A percentile compares a stretch with the other conserved stretches of the same genome.
Conservation (phyloP, 495 filamentous ascomycete species). For the Talaromyces thailandensis region DNA sequence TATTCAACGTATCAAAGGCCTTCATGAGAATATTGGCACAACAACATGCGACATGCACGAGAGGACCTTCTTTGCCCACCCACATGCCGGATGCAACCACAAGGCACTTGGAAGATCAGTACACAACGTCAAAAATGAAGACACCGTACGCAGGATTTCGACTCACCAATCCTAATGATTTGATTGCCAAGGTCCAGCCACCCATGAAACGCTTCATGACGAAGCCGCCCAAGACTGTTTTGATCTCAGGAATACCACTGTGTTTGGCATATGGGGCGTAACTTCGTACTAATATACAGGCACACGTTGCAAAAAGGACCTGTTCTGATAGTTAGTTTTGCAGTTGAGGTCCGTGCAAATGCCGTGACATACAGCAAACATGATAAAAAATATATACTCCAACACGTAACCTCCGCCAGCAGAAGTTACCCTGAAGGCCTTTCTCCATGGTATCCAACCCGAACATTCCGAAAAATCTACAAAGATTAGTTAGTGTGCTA, state of each 20-base stretch:
- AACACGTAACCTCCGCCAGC: constrained; percentile 64
- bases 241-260: constrained; percentile 96
- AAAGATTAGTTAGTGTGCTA: constrained; percentile 3
- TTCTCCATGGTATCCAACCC: constrained; percentile 81
- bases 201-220: constrained; percentile 89
- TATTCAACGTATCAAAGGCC: constrained; percentile 69
- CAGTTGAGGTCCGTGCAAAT: neutral
- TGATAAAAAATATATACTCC: constrained; percentile 77
- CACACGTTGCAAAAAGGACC: constrained; percentile 72
- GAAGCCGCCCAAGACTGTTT: constrained; percentile 92
- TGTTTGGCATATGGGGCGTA: constrained; percentile 89
- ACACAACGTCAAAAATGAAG: constrained; percentile 8
- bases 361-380: constrained; percentile 58
- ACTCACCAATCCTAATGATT: constrained; percentile 81
- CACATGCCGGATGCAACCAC: constrained; percentile 93
- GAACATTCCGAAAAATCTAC: constrained; percentile 61
- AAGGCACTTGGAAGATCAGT: constrained; percentile 55
- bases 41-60: constrained; percentile 97
- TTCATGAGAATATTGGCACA: constrained; percentile 96
- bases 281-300: constrained; percentile 68
- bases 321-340: constrained; percentile 23
- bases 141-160: neutral
- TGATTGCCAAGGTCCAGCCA: constrained; percentile 84
- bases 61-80: constrained; percentile 95
- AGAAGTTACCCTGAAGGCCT: constrained; percentile 56